A percentile compares a stretch with the other conserved stretches of the same genome.
Conservation (phyloP, 108 stramenopile genomes). For the Nitzschia inconspicua region DNA sequence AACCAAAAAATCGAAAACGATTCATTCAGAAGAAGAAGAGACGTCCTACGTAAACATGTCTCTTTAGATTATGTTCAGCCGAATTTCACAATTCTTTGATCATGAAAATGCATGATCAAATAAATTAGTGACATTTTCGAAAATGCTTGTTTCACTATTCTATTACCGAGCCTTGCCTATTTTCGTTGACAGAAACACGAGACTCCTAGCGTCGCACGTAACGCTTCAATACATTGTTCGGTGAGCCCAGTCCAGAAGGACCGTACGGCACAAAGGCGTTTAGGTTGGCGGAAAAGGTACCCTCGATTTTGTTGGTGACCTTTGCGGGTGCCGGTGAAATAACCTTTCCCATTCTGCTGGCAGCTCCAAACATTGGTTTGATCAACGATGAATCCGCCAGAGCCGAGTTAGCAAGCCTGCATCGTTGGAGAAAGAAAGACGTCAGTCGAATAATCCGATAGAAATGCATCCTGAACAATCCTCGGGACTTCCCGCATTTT, state of each 20-base stretch:
- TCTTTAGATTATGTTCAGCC: too few relatives aligned
- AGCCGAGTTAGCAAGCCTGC: conserved; percentile 8
- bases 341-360: conserved; percentile 26
- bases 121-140: too few relatives aligned
- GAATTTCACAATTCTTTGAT: too few relatives aligned
- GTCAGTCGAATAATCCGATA: neutral
- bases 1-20: too few relatives aligned
- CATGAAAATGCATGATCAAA: too few relatives aligned
- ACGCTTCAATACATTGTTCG: conserved; percentile 13
- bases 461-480: neutral
- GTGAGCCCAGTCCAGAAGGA: conserved; percentile 11
- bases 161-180: too few relatives aligned
- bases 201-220: too few relatives aligned
- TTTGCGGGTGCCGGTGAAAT: conserved; percentile 6
- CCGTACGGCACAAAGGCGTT: conserved; percentile 2
- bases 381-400: conserved; percentile 16
- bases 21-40: too few relatives aligned
- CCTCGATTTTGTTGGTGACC: conserved; percentile 2
- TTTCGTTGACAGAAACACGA: too few relatives aligned
- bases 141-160: too few relatives aligned
- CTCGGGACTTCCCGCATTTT: neutral
- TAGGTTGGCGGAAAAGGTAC: conserved; percentile 14
- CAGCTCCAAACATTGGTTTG: conserved; percentile 20
- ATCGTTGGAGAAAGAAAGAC: neutral
- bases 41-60: too few relatives aligned